Percentiles rank a stretch among this genome's conserved stretches.
phyloP scores from a whole-genome alignment of 2,329 filamentous ascomycete genomes.

The Albifimbria verrucaria region DNA sequence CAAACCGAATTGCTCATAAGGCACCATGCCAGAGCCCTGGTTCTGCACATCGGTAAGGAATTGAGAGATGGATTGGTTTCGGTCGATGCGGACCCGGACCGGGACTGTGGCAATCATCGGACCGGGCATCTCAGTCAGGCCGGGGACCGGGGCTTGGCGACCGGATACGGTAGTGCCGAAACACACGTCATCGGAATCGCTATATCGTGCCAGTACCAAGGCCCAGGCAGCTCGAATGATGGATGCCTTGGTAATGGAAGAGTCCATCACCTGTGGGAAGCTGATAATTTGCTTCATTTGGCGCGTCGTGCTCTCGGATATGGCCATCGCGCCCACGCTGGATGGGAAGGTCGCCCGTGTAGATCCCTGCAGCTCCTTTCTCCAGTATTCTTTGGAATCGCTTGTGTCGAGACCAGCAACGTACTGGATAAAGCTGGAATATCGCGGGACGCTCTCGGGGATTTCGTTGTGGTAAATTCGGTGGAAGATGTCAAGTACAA shows the following conservation, averaged over 20 bases:
- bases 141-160: constrained; percentile 10
- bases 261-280: not conserved
- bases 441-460: not conserved
- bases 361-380: not conserved
- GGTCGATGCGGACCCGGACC: constrained; percentile 1
- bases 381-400: not conserved
- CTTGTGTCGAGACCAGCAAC: no score
- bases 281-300: not conserved
- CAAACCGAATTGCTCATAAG: not conserved
- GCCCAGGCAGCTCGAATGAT: not conserved
- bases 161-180: not conserved
- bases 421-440: not conserved
- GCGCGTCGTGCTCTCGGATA: not conserved
- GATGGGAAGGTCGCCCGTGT: not conserved
- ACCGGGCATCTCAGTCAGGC: constrained; percentile 22
- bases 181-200: not conserved
- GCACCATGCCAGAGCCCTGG: not conserved
- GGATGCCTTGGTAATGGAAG: not conserved
- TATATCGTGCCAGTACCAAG: not conserved
- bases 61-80: not conserved
- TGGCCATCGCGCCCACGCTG: not conserved
- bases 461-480: not conserved
- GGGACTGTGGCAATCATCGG: constrained; percentile 29
- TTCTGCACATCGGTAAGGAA: not conserved
- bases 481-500: constrained; percentile 17